Percentiles rank a stretch among this genome's conserved stretches.
Conservation (phyloP, 2,329 filamentous ascomycete genomes). For the Parafenestella ontariensis region DNA sequence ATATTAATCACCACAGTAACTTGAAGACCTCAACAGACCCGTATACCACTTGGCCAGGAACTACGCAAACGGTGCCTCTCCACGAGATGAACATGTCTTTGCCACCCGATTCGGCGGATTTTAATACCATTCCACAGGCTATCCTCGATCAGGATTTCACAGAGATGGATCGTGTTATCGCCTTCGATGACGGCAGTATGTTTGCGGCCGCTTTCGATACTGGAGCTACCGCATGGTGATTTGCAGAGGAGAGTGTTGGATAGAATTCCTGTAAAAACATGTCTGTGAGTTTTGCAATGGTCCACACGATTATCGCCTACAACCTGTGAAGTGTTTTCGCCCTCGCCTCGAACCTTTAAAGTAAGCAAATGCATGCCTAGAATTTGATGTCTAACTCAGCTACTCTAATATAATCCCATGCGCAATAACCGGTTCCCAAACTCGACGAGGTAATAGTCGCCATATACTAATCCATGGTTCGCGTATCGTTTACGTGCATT, state of each 20-base stretch:
- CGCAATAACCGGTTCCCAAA: slow-evolving; percentile 52
- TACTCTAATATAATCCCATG: slow-evolving; percentile 21
- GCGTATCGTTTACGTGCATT: slow-evolving; percentile 51
- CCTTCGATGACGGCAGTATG: slow-evolving; percentile 33
- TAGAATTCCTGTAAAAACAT: too few relatives aligned
- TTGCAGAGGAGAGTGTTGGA: too few relatives aligned
- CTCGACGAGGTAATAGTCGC: slow-evolving; percentile 55
- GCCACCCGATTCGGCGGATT: slow-evolving; percentile 6
- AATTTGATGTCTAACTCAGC: background rate
- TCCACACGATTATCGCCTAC: too few relatives aligned
- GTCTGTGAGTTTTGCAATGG: too few relatives aligned
- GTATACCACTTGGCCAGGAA: slow-evolving; percentile 1
- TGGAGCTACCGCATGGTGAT: background rate
- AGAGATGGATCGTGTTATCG: slow-evolving; percentile 27
- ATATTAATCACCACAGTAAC: slow-evolving; percentile 3
- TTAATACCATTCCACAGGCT: slow-evolving; percentile 17
- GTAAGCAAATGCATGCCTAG: background rate
- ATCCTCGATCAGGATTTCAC: slow-evolving; percentile 25
- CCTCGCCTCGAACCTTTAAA: too few relatives aligned
- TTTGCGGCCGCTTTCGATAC: slow-evolving; percentile 20
- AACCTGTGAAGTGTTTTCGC: too few relatives aligned
- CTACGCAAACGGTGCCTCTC: background rate
- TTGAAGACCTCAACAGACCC: background rate
- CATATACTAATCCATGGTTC: slow-evolving; percentile 55
- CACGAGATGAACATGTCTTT: background rate